Percentiles rank a stretch among this genome's conserved stretches.
These are phyloP conservation scores for Circinella minor DNA, from an alignment of 371 early-diverging fungal species.

Conservation along the genomic window DNA sequence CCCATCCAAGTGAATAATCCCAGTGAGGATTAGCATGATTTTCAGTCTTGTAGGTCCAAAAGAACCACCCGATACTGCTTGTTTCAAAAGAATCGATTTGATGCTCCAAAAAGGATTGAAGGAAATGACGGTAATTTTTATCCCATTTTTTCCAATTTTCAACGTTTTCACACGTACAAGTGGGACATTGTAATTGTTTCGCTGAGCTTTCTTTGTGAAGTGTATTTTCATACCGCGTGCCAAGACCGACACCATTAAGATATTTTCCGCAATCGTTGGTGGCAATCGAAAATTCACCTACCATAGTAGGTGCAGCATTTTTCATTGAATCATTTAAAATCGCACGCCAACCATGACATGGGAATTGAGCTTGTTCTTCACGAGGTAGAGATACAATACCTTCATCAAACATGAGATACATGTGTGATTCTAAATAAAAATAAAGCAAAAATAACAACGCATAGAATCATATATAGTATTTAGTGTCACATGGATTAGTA, in stretches of 20 bases:
- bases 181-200: slow-evolving; percentile 28
- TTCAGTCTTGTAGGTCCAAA: slow-evolving; percentile 84
- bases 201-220: slow-evolving; percentile 9
- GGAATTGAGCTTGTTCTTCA: slow-evolving; percentile 42
- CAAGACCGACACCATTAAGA: slow-evolving; percentile 71
- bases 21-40: slow-evolving; percentile 66
- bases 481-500: no score
- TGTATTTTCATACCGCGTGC: slow-evolving; percentile 72
- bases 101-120: slow-evolving; percentile 42
- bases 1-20: slow-evolving; percentile 67
- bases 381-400: slow-evolving; percentile 32
- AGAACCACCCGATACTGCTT: slow-evolving; percentile 70
- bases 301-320: slow-evolving; percentile 59
- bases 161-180: slow-evolving; percentile 53
- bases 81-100: slow-evolving; percentile 55
- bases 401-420: slow-evolving; percentile 26
- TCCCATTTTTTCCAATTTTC: slow-evolving; percentile 44
- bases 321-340: slow-evolving; percentile 26
- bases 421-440: slow-evolving; percentile 17
- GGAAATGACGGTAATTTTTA: slow-evolving; percentile 36
- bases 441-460: no score
- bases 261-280: slow-evolving; percentile 78
- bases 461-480: not conserved
- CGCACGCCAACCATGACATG: slow-evolving; percentile 46
- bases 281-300: slow-evolving; percentile 78